These are phyloP conservation scores for Aspergillus indologenus DNA, from an alignment of 495 filamentous ascomycete species.

Conservation along the genomic window DNA sequence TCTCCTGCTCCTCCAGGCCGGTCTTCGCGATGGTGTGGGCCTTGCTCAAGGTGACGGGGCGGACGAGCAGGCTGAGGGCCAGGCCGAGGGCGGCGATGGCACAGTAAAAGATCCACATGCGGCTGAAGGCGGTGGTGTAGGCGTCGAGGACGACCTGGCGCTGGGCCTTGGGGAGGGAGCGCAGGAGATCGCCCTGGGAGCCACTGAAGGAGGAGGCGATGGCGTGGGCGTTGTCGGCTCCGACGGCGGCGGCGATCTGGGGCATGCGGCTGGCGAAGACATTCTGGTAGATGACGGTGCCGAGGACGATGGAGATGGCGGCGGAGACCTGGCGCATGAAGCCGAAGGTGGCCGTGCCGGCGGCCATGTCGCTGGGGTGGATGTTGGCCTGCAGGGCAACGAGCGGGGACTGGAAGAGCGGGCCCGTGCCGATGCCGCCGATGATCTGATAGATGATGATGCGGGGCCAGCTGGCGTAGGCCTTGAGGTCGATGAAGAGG, in stretches of 20 bases:
- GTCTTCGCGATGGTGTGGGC: constrained; percentile 61
- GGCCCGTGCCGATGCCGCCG: constrained; percentile 52
- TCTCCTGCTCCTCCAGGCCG: constrained; percentile 54
- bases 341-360: constrained; percentile 50
- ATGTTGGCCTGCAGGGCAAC: constrained; percentile 57
- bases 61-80: constrained; percentile 52
- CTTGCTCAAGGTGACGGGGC: constrained; percentile 54
- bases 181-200: constrained; percentile 55
- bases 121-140: constrained; percentile 55
- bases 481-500: constrained; percentile 48
- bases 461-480: constrained; percentile 46
- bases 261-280: constrained; percentile 43
- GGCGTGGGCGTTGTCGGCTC: constrained; percentile 26
- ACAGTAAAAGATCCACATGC: constrained; percentile 68
- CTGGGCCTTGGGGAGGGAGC: constrained; percentile 44
- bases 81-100: constrained; percentile 53
- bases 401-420: constrained; percentile 56
- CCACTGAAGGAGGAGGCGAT: constrained; percentile 52
- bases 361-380: constrained; percentile 49
- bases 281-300: constrained; percentile 58
- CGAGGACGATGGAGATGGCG: constrained; percentile 53
- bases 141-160: constrained; percentile 48
- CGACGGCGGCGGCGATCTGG: constrained; percentile 35
- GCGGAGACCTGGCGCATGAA: constrained; percentile 52
- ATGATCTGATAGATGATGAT: constrained; percentile 55